Evolutionary conservation across 1,284 basidiomycete genomes (phyloP).

Genomic region (Rhizopogon parksii): DNA sequence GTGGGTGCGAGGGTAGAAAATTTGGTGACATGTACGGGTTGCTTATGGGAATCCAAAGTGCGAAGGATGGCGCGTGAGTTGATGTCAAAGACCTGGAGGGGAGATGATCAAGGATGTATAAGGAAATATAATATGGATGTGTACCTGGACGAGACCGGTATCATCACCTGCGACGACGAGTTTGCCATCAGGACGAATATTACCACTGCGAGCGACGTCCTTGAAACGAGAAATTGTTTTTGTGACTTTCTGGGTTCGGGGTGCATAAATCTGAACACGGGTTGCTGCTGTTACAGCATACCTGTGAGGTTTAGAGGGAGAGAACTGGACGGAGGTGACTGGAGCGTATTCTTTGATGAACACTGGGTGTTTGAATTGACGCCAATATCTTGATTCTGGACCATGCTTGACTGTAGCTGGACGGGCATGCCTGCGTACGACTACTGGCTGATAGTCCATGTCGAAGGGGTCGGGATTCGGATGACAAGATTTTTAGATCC

Average conservation of each 20-base stretch:
- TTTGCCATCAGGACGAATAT: conserved; percentile 89
- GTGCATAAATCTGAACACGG: conserved; percentile 92
- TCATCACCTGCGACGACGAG: conserved; percentile 95
- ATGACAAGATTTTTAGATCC: conserved; percentile 6
- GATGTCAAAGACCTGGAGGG: conserved; percentile 81
- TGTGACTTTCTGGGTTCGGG: conserved; percentile 88
- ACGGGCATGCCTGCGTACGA: conserved; percentile 53
- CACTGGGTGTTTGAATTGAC: conserved; percentile 77
- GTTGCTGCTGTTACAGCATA: conserved; percentile 96
- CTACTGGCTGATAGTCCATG: conserved; percentile 78
- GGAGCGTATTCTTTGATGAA: conserved; percentile 95
- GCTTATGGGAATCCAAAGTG: conserved; percentile 87
- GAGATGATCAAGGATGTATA: conserved; percentile 4
- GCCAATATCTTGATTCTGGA: conserved; percentile 73
- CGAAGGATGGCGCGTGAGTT: conserved; percentile 91
- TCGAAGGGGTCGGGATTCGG: conserved; percentile 11
- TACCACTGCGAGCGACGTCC: conserved; percentile 85
- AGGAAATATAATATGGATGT: conserved; percentile 10
- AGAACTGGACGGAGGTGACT: conserved; percentile 88
- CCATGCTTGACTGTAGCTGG: conserved; percentile 54
- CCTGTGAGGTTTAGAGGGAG: conserved; percentile 76
- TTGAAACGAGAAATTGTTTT: conserved; percentile 98
- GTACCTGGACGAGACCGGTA: conserved; percentile 84
- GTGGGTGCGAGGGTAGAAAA: conserved; percentile 82
- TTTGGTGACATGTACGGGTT: conserved; percentile 90